Percentiles rank a stretch among this genome's conserved stretches.
Evolutionary conservation across 176 grass and related monocot genomes (phyloP).

Genomic region (Urochloa ruziziensis): DNA sequence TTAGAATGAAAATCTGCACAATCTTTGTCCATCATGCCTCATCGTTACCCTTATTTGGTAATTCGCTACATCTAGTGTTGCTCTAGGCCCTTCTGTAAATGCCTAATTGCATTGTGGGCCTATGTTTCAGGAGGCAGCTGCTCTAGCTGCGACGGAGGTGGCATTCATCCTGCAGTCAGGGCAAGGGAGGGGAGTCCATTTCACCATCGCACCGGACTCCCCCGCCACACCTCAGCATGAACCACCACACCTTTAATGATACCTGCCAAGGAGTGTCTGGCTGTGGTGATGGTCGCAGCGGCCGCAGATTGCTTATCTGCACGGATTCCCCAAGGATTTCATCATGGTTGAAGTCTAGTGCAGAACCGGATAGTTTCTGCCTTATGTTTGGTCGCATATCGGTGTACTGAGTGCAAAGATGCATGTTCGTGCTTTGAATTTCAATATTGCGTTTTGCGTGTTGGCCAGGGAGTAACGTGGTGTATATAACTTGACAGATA

Average conservation of each 20-base stretch:
- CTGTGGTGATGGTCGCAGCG: neutral
- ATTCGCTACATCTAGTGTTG: neutral
- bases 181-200: slow-evolving; percentile 76
- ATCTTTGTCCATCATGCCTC: neutral
- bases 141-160: slow-evolving; percentile 82
- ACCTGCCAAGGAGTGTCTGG: neutral
- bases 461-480: slow-evolving; percentile 16
- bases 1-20: neutral
- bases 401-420: slow-evolving; percentile 44
- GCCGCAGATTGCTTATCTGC: slow-evolving; percentile 8
- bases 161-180: slow-evolving; percentile 92
- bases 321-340: neutral
- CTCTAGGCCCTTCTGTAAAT: neutral
- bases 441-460: slow-evolving; percentile 13
- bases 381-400: slow-evolving; percentile 16
- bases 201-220: slow-evolving; percentile 84
- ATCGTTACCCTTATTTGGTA: neutral
- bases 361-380: slow-evolving; percentile 36
- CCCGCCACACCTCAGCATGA: slow-evolving; percentile 80
- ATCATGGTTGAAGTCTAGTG: slow-evolving; percentile 25
- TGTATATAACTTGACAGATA: slow-evolving; percentile 34
- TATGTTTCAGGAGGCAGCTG: slow-evolving; percentile 59
- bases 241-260: slow-evolving; percentile 57
- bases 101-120: neutral
- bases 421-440: slow-evolving; percentile 20